Percentiles rank a stretch among this genome's conserved stretches.
phyloP scores from a whole-genome alignment of 2,329 filamentous ascomycete genomes.

The Alternaria metachromatica region DNA sequence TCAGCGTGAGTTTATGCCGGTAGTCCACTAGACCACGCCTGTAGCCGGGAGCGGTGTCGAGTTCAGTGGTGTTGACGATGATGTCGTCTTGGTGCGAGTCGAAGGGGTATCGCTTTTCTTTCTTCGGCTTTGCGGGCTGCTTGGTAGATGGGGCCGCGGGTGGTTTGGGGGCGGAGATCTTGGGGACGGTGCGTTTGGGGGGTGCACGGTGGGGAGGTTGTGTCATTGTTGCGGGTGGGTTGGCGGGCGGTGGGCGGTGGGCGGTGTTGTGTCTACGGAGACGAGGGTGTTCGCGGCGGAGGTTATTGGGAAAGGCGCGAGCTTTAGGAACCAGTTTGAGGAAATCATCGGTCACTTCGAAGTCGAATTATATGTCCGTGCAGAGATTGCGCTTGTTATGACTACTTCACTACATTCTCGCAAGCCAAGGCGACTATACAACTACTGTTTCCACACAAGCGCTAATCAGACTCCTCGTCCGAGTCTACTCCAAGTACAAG shows the following conservation, averaged over 20 bases:
- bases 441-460: background rate
- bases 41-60: background rate
- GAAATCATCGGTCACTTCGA: background rate
- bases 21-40: constrained; percentile 13
- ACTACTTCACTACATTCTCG: constrained; percentile 2
- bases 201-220: background rate
- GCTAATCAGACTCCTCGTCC: constrained; percentile 43
- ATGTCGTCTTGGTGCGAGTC: constrained; percentile 22
- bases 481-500: constrained; percentile 46
- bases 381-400: constrained; percentile 9
- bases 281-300: background rate
- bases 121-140: background rate
- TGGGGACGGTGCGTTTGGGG: background rate
- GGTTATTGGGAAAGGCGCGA: background rate
- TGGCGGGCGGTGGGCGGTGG: no score
- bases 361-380: constrained; percentile 6
- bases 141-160: background rate
- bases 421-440: background rate
- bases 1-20: background rate
- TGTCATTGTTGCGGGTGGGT: background rate
- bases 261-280: background rate
- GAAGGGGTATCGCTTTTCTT: constrained; percentile 6
- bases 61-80: constrained; percentile 26
- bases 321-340: background rate
- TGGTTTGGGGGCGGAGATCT: background rate